Evolutionary conservation across 257 asterid genomes (phyloP).

Genomic region (Buddleja alternifolia): DNA sequence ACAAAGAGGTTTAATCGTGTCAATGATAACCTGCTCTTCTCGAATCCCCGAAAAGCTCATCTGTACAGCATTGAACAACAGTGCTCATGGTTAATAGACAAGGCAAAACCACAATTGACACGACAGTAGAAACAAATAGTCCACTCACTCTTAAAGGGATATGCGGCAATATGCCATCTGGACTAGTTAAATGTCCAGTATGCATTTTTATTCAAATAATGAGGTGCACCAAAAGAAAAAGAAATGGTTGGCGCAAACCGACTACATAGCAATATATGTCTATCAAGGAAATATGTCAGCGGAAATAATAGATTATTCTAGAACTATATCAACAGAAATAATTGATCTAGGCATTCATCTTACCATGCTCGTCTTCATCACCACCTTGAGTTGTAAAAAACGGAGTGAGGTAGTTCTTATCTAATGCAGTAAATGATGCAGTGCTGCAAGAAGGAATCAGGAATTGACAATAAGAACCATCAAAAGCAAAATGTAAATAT

Average conservation of each 20-base stretch:
- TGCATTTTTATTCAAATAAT: background rate
- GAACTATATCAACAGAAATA: background rate
- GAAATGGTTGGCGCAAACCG: background rate
- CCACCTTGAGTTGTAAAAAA: constrained; percentile 88
- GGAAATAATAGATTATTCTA: constrained; percentile 5
- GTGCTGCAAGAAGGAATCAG: constrained; percentile 64
- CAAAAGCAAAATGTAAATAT: background rate
- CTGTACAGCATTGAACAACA: constrained; percentile 41
- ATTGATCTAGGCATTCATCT: constrained; percentile 32
- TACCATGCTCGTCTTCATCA: constrained; percentile 83
- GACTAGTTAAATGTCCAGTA: background rate
- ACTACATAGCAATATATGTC: background rate
- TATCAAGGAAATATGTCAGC: constrained; percentile 2
- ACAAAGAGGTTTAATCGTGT: constrained; percentile 10
- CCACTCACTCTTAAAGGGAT: background rate
- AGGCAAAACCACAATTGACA: constrained; percentile 9
- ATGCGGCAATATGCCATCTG: background rate
- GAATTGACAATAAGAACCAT: constrained; percentile 24
- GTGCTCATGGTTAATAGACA: constrained; percentile 8
- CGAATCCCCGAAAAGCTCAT: constrained; percentile 46
- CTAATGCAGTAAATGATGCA: constrained; percentile 84
- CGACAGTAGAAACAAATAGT: background rate
- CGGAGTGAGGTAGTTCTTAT: constrained; percentile 95
- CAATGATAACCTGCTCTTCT: constrained; percentile 41
- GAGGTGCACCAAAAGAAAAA: background rate